phyloP scores from a whole-genome alignment of 176 grass and related monocot genomes.

The Oryza glaberrima region DNA sequence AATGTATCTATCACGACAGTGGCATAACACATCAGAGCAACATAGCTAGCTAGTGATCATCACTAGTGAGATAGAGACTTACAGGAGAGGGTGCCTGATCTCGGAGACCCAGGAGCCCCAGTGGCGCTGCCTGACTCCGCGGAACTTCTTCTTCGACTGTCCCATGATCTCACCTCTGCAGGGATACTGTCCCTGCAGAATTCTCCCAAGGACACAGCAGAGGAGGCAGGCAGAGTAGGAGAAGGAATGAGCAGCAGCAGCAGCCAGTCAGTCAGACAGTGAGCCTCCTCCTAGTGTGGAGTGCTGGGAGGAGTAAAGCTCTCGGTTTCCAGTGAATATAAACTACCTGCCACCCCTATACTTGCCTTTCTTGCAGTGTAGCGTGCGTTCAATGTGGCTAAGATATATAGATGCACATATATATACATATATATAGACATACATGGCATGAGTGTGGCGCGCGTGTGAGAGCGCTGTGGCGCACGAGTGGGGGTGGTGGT shows the following conservation, averaged over 20 bases:
- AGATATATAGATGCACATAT: neutral
- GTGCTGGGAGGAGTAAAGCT: conserved; percentile 30
- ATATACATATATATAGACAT: neutral
- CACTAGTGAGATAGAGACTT: conserved; percentile 35
- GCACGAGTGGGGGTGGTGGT: neutral
- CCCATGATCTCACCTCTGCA: conserved; percentile 64
- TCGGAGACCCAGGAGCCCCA: conserved; percentile 99
- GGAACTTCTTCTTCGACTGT: conserved; percentile 97
- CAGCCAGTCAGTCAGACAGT: conserved; percentile 7
- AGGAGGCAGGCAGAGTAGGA: conserved; percentile 46
- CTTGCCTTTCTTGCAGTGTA: conserved; percentile 27
- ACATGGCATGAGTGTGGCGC: neutral
- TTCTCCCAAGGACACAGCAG: conserved; percentile 36
- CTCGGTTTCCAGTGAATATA: conserved; percentile 52
- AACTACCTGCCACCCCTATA: conserved; percentile 49
- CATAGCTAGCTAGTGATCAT: neutral
- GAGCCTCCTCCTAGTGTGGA: conserved; percentile 17
- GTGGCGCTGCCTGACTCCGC: conserved; percentile 99
- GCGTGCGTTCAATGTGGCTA: conserved; percentile 51
- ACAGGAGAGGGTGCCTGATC: conserved; percentile 98
- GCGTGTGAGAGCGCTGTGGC: neutral
- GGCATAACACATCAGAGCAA: neutral
- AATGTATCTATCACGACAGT: conserved; percentile 43
- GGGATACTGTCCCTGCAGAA: conserved; percentile 12
- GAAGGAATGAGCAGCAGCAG: conserved; percentile 42